Base-by-base conservation (phyloP, 2,329 filamentous ascomycete species). In the Trichophyton benhamiae region DNA sequence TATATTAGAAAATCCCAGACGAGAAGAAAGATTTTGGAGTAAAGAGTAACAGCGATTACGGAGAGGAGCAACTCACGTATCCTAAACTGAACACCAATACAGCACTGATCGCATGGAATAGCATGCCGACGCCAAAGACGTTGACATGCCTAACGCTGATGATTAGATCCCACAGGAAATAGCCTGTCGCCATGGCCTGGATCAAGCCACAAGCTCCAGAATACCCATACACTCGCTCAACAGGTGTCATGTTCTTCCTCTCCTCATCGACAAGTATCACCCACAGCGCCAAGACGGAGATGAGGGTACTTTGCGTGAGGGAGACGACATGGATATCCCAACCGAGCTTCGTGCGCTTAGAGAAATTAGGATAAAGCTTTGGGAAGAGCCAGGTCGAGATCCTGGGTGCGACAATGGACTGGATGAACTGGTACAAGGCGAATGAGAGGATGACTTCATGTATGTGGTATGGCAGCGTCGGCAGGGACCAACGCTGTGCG, bases 311-410 rank as follows among this genome's bases (percentile, higher is more conserved):
- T 74, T 87, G 84, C 41, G 84, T 74, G 48, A 87, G 76, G 0
- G 81, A 83, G 48, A 86, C 84, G 60, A 86, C 79, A 68, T 87
- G 84, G 6, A 86, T 82, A 71, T 87, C 81, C 84, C 84, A 87
- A 73, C 85, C 86, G 59, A 86, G 73, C 65, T 78, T 79, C 1
- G 83, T 86, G 57, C 83, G 80, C 25, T 70, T 70, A 63, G 75
- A 79, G 66, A 87, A 76, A 9, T 75, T 72, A 41, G 75, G 71
- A 70, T 87, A 87, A 66, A 76, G 76, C 49, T 74, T 70, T 17
- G 83, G 81, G 66, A 83, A 82, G 62, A 86, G 72, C 63, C 71
- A 66, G 59, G 73, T 72, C 52, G 82, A 84, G 61, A 86, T 67
- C 59, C 71, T 71, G 3, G 84, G 84, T 20, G 83, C 81, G 66